A percentile compares a stretch with the other conserved stretches of the same genome.
Evolutionary conservation across 2,329 filamentous ascomycete genomes (phyloP).

Genomic region (Emergomyces pasteurianus): DNA sequence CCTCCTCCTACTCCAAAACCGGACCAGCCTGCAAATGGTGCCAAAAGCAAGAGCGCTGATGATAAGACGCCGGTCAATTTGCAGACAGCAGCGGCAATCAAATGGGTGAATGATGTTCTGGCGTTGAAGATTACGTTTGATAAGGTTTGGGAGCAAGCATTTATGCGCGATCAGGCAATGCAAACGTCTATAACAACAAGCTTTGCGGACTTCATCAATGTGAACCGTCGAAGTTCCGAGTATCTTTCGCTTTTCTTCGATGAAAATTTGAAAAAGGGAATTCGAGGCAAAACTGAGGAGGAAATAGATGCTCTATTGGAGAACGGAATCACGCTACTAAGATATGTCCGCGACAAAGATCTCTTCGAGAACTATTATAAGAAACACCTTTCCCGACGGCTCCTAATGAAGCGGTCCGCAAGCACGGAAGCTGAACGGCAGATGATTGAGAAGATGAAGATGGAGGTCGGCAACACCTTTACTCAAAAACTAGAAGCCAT

Average conservation of each 20-base stretch:
- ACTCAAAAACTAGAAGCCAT: conserved; percentile 89
- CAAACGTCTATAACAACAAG: conserved; percentile 76
- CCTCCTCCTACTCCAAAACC: conserved; percentile 35
- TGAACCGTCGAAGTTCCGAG: conserved; percentile 74
- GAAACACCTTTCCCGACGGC: conserved; percentile 78
- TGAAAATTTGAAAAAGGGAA: conserved; percentile 85
- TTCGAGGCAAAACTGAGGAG: conserved; percentile 80
- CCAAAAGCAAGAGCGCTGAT: conserved; percentile 36
- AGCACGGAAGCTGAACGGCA: conserved; percentile 88
- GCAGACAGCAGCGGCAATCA: conserved; percentile 75
- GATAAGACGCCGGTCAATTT: conserved; percentile 51
- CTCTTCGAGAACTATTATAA: conserved; percentile 97
- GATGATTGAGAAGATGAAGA: conserved; percentile 94
- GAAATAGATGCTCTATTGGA: conserved; percentile 78
- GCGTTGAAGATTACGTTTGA: conserved; percentile 83
- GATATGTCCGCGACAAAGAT: conserved; percentile 85
- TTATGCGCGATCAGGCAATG: conserved; percentile 61
- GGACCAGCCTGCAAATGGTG: conserved; percentile 38
- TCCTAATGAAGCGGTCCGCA: conserved; percentile 80
- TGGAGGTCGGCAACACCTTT: conserved; percentile 88
- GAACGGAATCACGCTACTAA: conserved; percentile 76
- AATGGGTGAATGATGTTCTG: conserved; percentile 90
- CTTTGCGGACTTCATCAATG: conserved; percentile 87
- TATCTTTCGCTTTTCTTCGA: conserved; percentile 95
- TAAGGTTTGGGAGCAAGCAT: conserved; percentile 59